Evolutionary conservation across 2,329 filamentous ascomycete species (phyloP).

Genomic region (Fusarium ramigenum): DNA sequence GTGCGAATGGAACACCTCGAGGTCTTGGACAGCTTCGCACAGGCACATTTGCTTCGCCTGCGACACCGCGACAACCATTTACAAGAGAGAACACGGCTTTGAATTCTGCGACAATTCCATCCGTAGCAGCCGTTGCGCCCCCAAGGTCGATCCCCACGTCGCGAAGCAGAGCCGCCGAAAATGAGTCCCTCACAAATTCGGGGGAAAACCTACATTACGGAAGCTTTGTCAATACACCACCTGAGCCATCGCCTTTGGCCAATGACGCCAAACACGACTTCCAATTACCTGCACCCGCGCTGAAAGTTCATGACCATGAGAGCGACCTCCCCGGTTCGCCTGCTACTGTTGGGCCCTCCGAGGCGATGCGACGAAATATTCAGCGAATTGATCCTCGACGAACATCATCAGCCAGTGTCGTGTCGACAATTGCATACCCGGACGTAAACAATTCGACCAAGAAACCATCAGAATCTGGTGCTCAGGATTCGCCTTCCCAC

Average conservation of each 20-base stretch:
- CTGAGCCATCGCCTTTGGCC: constrained; percentile 40
- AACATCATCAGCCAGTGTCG: constrained; percentile 47
- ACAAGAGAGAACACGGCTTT: constrained; percentile 10
- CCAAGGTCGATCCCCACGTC: constrained; percentile 34
- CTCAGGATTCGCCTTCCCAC: constrained; percentile 42
- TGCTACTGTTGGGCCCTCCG: constrained; percentile 29
- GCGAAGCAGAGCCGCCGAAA: constrained; percentile 45
- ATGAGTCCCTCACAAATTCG: constrained; percentile 52
- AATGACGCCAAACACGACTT: constrained; percentile 49
- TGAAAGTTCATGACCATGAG: constrained; percentile 49
- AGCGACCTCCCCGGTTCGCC: constrained; percentile 36
- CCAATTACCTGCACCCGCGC: constrained; percentile 64
- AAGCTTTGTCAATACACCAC: constrained; percentile 60
- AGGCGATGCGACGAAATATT: constrained; percentile 25
- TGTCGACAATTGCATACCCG: constrained; percentile 28
- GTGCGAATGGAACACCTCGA: constrained; percentile 64
- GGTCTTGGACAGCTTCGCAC: constrained; percentile 48
- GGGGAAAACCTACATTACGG: constrained; percentile 59
- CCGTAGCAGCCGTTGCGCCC: constrained; percentile 18
- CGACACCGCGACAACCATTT: constrained; percentile 31
- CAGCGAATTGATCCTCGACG: constrained; percentile 47
- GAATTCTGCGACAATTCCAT: constrained; percentile 8
- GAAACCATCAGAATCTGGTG: constrained; percentile 25
- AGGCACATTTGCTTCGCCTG: constrained; percentile 41
- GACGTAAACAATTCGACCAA: constrained; percentile 20